Evolutionary conservation across 805 yeast species (phyloP), one percentile per base, ranked within the genome.

Genomic region (Metschnikowia reukaufii): DNA sequence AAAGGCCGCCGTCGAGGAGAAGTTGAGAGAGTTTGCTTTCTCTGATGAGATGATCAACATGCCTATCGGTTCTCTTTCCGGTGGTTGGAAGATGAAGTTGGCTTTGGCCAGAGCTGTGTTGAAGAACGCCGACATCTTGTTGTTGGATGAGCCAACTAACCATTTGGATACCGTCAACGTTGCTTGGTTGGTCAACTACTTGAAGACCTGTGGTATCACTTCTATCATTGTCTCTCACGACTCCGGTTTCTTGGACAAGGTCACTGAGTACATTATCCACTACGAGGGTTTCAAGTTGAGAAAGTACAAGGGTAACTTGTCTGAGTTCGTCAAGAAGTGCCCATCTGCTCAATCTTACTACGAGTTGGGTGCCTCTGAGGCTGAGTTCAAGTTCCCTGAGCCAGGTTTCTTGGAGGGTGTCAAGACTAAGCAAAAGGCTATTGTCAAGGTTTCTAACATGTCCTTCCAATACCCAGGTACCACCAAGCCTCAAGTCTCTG

Each of bases 361-460:
- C 81, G 98, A 92, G 80, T 83, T 94, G 67, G 96, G 96, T 70
- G 97, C 97, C 67, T 92, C 99, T 61, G 97, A 89, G 70, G 76
- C 91, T 66, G 96, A 91, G 78, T 94, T 94, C 86, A 74, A 68
- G 62, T 94, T 94, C 97, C 99, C 99, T 73, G 97, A 88, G 79
- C 99, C 99, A 76, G 99, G 99, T 88, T 92, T 86, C 96, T 84
- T 94, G 70, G 98, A 94, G 83, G 99, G 99, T 88, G 99, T 94
- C 68, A 94, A 94, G 90, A 94, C 99, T 71, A 94, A 94, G 83
- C 98, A 92, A 81, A 92, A 92, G 82, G 99, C 99, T 71, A 94
- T 94, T 76, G 98, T 94, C 69, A 94, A 94, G 84, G 98, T 94
- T 60, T 78, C 88, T 56, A 82, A 88, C 82, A 91, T 94, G 96